A percentile compares a stretch with the other conserved stretches of the same genome.
Evolutionary conservation across 164 flowering plant genomes (phyloP).

Genomic region (Sextonia rubra): DNA sequence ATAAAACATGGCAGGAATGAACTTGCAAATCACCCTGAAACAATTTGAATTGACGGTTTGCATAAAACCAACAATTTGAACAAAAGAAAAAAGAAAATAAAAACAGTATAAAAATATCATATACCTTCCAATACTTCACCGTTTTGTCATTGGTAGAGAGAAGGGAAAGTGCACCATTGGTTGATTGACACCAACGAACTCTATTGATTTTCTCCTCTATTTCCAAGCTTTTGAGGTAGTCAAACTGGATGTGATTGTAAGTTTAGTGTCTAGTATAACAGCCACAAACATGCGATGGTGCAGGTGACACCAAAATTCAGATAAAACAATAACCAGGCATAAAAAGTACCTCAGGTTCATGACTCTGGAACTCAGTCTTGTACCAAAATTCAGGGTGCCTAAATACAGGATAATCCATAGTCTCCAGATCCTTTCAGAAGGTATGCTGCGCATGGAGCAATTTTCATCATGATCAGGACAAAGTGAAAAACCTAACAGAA

Average conservation of each 20-base stretch:
- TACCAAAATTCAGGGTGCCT: conserved; percentile 84
- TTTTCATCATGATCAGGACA: neutral
- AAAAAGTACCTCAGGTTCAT: conserved; percentile 74
- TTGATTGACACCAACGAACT: conserved; percentile 85
- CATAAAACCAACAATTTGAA: neutral
- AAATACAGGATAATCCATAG: conserved; percentile 39
- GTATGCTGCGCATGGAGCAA: conserved; percentile 36
- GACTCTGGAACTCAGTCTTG: conserved; percentile 89
- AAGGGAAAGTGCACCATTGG: conserved; percentile 59
- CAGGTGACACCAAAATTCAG: neutral
- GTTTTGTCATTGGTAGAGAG: conserved; percentile 67
- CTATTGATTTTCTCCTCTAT: conserved; percentile 91
- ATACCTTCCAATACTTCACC: conserved; percentile 47
- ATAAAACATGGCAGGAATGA: neutral
- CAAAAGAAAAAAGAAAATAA: too few species aligned
- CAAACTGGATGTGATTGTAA: conserved; percentile 48
- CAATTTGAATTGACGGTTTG: neutral
- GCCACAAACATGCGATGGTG: neutral
- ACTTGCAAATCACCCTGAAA: neutral
- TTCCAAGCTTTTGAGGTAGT: conserved; percentile 91
- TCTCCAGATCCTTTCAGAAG: conserved; percentile 60
- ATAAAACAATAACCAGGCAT: neutral
- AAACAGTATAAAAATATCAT: neutral
- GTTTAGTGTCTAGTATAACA: neutral
- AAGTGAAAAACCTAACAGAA: neutral